Percentiles rank a stretch among this genome's conserved stretches.
These are phyloP conservation scores for Caryopteris hybrid DNA, from an alignment of 305 asterid genomes.

Conservation along the genomic window DNA sequence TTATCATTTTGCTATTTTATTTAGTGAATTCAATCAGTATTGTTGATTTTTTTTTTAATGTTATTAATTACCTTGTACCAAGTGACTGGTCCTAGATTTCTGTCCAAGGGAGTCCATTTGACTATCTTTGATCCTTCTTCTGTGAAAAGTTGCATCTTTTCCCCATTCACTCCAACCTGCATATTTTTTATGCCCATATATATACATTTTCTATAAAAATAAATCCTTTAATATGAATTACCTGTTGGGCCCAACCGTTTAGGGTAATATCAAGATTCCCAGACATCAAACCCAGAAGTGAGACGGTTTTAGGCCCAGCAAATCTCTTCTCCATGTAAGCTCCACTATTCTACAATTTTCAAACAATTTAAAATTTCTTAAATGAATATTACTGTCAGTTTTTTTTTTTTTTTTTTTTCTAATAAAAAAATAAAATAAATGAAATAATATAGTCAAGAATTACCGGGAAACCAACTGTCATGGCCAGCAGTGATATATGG, in stretches of 20 bases:
- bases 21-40: no score
- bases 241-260: constrained; percentile 73
- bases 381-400: background rate
- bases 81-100: constrained; percentile 42
- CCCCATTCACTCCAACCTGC: constrained; percentile 70
- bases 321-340: constrained; percentile 90
- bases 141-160: constrained; percentile 43
- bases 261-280: constrained; percentile 72
- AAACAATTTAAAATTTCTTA: background rate
- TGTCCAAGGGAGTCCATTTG: constrained; percentile 40
- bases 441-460: no score
- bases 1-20: no score
- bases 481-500: constrained; percentile 51
- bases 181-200: background rate
- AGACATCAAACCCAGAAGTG: constrained; percentile 64
- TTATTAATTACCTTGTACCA: constrained; percentile 70
- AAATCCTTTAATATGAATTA: background rate
- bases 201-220: no score
- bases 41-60: no score
- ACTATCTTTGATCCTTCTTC: constrained; percentile 58
- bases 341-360: constrained; percentile 67
- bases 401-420: no score
- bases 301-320: constrained; percentile 69
- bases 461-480: constrained; percentile 80
- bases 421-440: no score